phyloP scores from a whole-genome alignment of 306 rosid genomes.

The Lablab purpureus region DNA sequence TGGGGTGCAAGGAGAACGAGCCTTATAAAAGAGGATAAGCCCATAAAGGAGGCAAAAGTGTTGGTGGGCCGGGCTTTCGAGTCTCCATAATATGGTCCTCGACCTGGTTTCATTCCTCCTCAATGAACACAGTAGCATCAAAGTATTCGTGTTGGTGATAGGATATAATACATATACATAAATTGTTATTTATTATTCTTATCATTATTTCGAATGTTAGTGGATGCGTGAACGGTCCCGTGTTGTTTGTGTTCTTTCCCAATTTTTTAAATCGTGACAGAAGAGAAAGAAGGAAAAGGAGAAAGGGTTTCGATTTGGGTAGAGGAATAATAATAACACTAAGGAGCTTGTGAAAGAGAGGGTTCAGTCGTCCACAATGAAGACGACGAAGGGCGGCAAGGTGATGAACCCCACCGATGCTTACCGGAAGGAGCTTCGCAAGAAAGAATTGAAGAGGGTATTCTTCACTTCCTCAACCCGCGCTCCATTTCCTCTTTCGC shows the following conservation, averaged over 20 bases:
- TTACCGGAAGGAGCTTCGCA: slow-evolving; percentile 94
- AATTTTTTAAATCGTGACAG: slow-evolving; percentile 21
- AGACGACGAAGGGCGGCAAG: slow-evolving; percentile 97
- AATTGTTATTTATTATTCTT: too few relatives aligned
- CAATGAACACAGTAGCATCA: neutral
- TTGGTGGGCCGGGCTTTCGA: slow-evolving; percentile 11
- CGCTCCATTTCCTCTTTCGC: neutral
- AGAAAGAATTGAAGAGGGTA: slow-evolving; percentile 95
- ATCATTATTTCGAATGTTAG: neutral
- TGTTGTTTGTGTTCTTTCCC: slow-evolving; percentile 1
- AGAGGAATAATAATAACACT: neutral
- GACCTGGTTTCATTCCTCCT: neutral
- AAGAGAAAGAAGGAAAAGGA: neutral
- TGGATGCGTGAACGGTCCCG: neutral
- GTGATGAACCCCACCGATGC: slow-evolving; percentile 98
- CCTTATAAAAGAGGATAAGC: too few relatives aligned
- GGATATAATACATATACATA: too few relatives aligned
- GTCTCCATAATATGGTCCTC: neutral
- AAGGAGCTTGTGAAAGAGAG: slow-evolving; percentile 24
- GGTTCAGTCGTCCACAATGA: slow-evolving; percentile 59
- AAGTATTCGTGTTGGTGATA: neutral
- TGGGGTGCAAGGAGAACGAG: too few relatives aligned
- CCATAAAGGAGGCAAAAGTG: neutral
- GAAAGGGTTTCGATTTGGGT: slow-evolving; percentile 19
- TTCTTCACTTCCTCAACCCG: slow-evolving; percentile 8